Evolutionary conservation across 176 grass and related monocot species (phyloP), one percentile per base, ranked within the genome.

Genomic region (Pontederia crassipes): DNA sequence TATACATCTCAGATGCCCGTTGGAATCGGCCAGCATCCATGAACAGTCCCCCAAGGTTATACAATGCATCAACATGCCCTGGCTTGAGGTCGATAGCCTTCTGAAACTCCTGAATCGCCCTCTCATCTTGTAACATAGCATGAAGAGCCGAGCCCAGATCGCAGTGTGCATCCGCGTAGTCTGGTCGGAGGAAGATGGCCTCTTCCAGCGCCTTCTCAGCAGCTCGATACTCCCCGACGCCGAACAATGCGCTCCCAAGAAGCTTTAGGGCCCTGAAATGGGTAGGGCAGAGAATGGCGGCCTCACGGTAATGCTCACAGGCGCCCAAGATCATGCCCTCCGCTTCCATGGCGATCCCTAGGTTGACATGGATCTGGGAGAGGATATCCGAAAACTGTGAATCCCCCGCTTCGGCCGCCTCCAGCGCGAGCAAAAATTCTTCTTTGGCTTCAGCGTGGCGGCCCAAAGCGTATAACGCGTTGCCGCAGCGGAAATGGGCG

Each of bases 341-440:
- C 2, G 83, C 81, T 74, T 98, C 93, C 84, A 98, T 81, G 10
- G 93, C 79, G 24, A 98, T 92, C 18, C 93, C 93, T 40, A 98
- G 84, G 72, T 92, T 98, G 64, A 98, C 93, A 74, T 98, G 93
- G 81, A 98, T 92, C 79, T 98, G 93, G 11, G 93, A 88, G 24
- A 98, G 93, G 64, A 98, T 83, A 45, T 83, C 84, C 1, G 84
- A 77, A 0, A 79, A 87, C 76, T 81, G 87, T 40, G 81, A 78
- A 14, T 80, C 80, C 0, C 87, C 87, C 1, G 93, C 93, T 71
- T 98, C 93, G 0, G 93, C 84, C 0, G 87, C 87, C 68, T 98
- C 93, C 46, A 98, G 79, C 1, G 87, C 84, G 46, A 92, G 84
- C 18, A 92, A 79, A 52, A 89, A 88, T 76, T 92, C 93, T 64